Conservation (phyloP, 2,329 filamentous ascomycete species). For the Fusarium sp. region DNA sequence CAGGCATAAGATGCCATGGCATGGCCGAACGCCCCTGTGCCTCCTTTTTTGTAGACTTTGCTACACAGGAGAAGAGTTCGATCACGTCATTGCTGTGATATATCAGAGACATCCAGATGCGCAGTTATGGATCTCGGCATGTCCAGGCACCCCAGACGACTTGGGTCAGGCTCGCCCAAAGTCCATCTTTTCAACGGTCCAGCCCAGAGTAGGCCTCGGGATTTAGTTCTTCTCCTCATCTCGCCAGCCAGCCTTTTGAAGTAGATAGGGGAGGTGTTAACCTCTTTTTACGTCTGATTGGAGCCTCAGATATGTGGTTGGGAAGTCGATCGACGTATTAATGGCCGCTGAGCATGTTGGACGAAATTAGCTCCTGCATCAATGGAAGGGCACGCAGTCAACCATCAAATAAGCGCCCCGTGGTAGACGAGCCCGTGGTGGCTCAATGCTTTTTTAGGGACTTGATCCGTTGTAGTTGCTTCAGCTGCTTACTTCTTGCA, state of each 20-base stretch:
- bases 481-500: slow-evolving; percentile 7
- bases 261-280: neutral
- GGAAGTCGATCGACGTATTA: neutral
- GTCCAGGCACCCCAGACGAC: neutral
- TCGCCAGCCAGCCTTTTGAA: neutral
- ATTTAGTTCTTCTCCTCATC: neutral
- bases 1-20: neutral
- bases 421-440: neutral
- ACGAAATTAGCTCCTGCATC: neutral
- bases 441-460: neutral
- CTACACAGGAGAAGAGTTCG: neutral
- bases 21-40: neutral
- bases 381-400: neutral
- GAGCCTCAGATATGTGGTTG: neutral
- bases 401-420: neutral
- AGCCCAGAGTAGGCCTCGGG: neutral
- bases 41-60: neutral
- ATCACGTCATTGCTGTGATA: neutral
- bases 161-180: neutral
- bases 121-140: neutral
- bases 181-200: neutral
- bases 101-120: slow-evolving; percentile 1
- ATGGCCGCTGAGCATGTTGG: neutral
- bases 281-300: neutral
- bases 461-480: neutral